These are phyloP conservation scores for Oropetium thomaeum DNA, from an alignment of 176 grass and related monocot species.

Conservation along the genomic window DNA sequence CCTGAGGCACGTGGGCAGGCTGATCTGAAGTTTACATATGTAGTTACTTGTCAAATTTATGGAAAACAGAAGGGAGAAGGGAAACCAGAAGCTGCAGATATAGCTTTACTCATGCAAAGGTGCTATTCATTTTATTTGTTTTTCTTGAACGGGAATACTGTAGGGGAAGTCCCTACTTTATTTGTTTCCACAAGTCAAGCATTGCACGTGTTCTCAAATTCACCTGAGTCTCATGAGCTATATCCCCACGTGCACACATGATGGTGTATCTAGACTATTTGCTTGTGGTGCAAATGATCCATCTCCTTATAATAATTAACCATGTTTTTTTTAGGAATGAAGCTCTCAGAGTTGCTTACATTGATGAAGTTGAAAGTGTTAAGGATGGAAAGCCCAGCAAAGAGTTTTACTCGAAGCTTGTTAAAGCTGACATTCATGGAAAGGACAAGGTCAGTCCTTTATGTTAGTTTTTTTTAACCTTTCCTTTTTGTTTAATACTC, in stretches of 20 bases:
- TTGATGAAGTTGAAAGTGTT: conserved; percentile 67
- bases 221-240: background rate
- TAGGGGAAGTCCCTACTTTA: background rate
- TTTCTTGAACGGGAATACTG: background rate
- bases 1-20: conserved; percentile 79
- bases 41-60: conserved; percentile 95
- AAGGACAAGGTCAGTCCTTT: conserved; percentile 68
- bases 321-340: conserved; percentile 72
- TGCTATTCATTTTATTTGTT: conserved; percentile 34
- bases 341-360: conserved; percentile 91
- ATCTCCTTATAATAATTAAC: conserved; percentile 26
- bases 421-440: conserved; percentile 92
- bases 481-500: background rate
- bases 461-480: background rate
- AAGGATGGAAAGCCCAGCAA: conserved; percentile 70
- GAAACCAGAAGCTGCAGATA: conserved; percentile 81
- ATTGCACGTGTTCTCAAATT: background rate
- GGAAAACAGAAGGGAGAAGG: conserved; percentile 78
- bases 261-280: background rate
- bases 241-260: background rate
- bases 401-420: conserved; percentile 94
- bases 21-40: conserved; percentile 96
- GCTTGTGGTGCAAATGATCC: background rate
- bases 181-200: background rate
- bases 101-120: conserved; percentile 91